Evolutionary conservation across 2,329 filamentous ascomycete species (phyloP), one percentile per base, ranked within the genome.

Genomic region (Samsoniella hepiali): DNA sequence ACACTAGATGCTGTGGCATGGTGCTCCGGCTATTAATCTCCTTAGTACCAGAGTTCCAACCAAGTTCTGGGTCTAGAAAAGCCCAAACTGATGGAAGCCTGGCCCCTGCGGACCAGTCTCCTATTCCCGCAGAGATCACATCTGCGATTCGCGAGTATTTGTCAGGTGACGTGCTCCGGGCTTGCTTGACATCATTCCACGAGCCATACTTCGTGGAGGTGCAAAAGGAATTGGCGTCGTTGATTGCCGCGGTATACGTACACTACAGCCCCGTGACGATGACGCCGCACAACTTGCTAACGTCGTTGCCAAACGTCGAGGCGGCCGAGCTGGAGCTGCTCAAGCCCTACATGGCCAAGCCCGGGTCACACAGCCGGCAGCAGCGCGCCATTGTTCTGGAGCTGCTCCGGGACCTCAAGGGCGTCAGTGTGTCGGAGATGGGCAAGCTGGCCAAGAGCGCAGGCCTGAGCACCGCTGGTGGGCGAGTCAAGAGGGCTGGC

Each of bases 151-250:
- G 93, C 59, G 92, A 97, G 71, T 99, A 93, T 75, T 93, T 98
- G 72, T 92, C 88, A 59, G 87, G 88, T 5, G 91, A 97, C 68
- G 91, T 98, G 2, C 84, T 99, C 57, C 91, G 93, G 78, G 92
- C 93, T 0, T 94, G 91, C 71, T 91, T 97, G 73, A 91, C 89
- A 1, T 96, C 91, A 2, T 86, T 99, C 58, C 91, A 98, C 76
- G 95, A 99, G 68, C 89, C 92, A 0, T 97, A 98, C 75, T 99
- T 98, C 75, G 93, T 97, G 40, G 95, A 99, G 69, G 86, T 96
- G 66, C 95, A 99, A 71, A 94, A 93, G 73, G 93, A 99, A 58
- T 83, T 99, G 29, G 94, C 93, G 0, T 85, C 88, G 29, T 82
- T 98, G 44, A 97, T 99, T 66, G 93, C 93, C 0, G 85, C 88